Percentiles rank a stretch among this genome's conserved stretches.
Evolutionary conservation across 768 basidiomycete species (phyloP).

Genomic region (Suillus americanus): DNA sequence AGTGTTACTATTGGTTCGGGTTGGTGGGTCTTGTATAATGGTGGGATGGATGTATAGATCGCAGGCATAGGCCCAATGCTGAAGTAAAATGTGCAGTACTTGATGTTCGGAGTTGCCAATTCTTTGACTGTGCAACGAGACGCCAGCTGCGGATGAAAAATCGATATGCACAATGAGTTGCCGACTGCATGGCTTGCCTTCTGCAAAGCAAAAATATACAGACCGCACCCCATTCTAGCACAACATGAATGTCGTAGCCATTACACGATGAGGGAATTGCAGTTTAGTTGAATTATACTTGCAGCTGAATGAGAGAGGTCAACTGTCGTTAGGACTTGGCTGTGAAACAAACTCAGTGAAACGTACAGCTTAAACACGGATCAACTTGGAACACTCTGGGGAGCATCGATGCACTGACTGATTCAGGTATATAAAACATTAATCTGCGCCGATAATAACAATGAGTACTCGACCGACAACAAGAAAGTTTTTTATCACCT

Average conservation of each 20-base stretch:
- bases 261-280: neutral
- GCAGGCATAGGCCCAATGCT: neutral
- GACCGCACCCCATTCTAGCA: neutral
- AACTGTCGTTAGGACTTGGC: no score
- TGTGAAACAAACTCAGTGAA: neutral
- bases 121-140: neutral
- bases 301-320: neutral
- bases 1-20: no score
- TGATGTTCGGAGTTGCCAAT: neutral
- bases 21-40: no score
- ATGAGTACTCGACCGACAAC: no score
- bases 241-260: neutral
- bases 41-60: neutral
- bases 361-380: neutral
- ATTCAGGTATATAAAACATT: no score
- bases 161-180: neutral
- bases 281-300: neutral
- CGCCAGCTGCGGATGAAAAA: neutral
- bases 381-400: neutral
- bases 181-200: neutral
- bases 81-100: neutral
- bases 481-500: neutral
- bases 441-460: no score
- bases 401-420: no score
- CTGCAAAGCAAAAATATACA: constrained; percentile 1